Evolutionary conservation across 225 moss, liverwort and hornwort genomes (phyloP).

Genomic region (Asterella californica): DNA sequence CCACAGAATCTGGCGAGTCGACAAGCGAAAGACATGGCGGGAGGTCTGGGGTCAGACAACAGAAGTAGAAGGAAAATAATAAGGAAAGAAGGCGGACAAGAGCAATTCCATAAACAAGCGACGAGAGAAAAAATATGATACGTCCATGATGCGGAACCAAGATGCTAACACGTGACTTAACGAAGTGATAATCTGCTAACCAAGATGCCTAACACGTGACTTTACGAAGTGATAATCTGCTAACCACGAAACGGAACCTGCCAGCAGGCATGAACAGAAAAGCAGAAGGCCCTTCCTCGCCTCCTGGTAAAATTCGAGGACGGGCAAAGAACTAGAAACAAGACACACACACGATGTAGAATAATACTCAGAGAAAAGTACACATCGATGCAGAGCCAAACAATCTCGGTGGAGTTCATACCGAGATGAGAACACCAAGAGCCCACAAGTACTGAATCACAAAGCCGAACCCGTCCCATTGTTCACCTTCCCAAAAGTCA

Average conservation of each 20-base stretch:
- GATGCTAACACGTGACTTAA: too few species aligned
- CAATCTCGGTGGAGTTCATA: conserved; percentile 24
- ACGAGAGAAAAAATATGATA: not conserved
- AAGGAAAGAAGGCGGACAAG: not conserved
- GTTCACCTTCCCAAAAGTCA: conserved; percentile 81
- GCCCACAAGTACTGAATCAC: conserved; percentile 83
- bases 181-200: not conserved
- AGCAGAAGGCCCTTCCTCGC: too few species aligned
- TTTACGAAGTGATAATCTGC: not conserved
- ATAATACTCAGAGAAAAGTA: not conserved
- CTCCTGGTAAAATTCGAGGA: too few species aligned
- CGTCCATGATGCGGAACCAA: not conserved
- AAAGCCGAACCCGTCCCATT: conserved; percentile 66
- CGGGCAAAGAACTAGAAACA: not conserved
- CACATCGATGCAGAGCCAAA: not conserved
- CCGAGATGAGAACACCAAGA: conserved; percentile 70
- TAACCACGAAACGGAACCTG: too few species aligned
- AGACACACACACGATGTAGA: not conserved
- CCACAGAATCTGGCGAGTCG: not conserved
- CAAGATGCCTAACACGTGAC: not conserved
- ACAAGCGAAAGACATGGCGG: not conserved
- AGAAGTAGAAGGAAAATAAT: not conserved
- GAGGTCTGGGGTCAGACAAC: not conserved
- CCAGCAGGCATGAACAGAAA: too few species aligned
- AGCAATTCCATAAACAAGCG: not conserved